Evolutionary conservation across 1,139 yeast genomes (phyloP).

Genomic region (Blastobotrys malaysiensis): DNA sequence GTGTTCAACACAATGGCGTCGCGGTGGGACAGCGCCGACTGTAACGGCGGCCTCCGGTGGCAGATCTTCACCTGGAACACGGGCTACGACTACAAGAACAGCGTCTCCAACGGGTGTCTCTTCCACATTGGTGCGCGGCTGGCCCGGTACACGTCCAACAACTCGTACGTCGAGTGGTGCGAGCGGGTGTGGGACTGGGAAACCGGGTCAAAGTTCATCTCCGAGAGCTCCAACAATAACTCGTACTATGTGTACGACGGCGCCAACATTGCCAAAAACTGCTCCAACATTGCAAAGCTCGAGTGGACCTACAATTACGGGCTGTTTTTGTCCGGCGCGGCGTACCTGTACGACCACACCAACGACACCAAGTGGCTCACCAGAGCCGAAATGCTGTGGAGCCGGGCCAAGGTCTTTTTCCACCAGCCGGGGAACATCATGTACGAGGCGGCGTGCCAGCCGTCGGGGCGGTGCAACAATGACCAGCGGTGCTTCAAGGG

Average conservation of each 20-base stretch:
- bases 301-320: slow-evolving; percentile 83
- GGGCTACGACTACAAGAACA: slow-evolving; percentile 74
- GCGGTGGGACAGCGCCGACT: slow-evolving; percentile 62
- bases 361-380: slow-evolving; percentile 50
- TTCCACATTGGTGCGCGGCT: slow-evolving; percentile 75
- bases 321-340: slow-evolving; percentile 64
- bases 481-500: slow-evolving; percentile 81
- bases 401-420: slow-evolving; percentile 48
- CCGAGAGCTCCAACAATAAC: slow-evolving; percentile 32
- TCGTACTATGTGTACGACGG: slow-evolving; percentile 59
- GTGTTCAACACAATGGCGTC: slow-evolving; percentile 69
- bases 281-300: slow-evolving; percentile 47
- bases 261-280: slow-evolving; percentile 53
- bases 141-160: slow-evolving; percentile 63
- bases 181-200: slow-evolving; percentile 70
- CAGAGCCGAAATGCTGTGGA: slow-evolving; percentile 47
- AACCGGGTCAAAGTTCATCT: slow-evolving; percentile 45
- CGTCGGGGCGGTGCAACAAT: slow-evolving; percentile 50
- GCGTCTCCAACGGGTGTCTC: slow-evolving; percentile 72
- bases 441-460: slow-evolving; percentile 69
- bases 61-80: slow-evolving; percentile 73
- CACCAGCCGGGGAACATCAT: slow-evolving; percentile 45
- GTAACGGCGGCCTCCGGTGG: slow-evolving; percentile 83
- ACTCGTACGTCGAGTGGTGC: slow-evolving; percentile 59
- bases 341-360: slow-evolving; percentile 66